Conservation (phyloP, 2,329 filamentous ascomycete species). For the Fusarium sp. region DNA sequence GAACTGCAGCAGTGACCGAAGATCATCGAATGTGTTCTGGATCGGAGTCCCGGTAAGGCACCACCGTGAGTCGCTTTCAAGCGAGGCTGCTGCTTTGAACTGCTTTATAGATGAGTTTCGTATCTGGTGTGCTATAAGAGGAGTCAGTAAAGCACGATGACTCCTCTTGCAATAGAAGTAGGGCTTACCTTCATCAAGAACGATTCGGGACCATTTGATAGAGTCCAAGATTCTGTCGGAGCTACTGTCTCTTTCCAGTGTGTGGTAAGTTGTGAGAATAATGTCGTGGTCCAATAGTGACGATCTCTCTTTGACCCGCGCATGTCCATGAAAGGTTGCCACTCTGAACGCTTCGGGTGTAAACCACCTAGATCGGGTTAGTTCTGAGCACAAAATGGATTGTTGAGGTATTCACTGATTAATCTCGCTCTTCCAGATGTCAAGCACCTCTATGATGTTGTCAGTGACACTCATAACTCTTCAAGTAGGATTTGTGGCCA, state of each 20-base stretch:
- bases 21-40: slow-evolving; percentile 1
- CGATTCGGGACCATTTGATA: background rate
- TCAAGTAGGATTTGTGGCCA: too few species aligned
- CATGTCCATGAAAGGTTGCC: background rate
- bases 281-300: background rate
- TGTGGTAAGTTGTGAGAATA: background rate
- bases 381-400: fast-evolving
- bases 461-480: background rate
- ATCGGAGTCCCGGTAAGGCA: slow-evolving; percentile 6
- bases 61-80: background rate
- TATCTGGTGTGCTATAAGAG: background rate
- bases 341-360: fast-evolving
- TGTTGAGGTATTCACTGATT: fast-evolving
- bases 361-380: background rate
- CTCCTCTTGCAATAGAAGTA: fast-evolving
- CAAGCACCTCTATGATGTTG: slow-evolving; percentile 3
- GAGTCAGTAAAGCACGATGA: fast-evolving
- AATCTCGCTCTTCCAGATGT: slow-evolving; percentile 15
- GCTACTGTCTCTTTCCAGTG: background rate
- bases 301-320: fast-evolving
- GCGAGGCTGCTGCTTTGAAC: fast-evolving
- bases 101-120: background rate
- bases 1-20: background rate
- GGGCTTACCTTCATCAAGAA: background rate
- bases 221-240: fast-evolving